These are phyloP conservation scores for Sphaceloma murrayae DNA, from an alignment of 2,329 filamentous ascomycete species.

Conservation along the genomic window DNA sequence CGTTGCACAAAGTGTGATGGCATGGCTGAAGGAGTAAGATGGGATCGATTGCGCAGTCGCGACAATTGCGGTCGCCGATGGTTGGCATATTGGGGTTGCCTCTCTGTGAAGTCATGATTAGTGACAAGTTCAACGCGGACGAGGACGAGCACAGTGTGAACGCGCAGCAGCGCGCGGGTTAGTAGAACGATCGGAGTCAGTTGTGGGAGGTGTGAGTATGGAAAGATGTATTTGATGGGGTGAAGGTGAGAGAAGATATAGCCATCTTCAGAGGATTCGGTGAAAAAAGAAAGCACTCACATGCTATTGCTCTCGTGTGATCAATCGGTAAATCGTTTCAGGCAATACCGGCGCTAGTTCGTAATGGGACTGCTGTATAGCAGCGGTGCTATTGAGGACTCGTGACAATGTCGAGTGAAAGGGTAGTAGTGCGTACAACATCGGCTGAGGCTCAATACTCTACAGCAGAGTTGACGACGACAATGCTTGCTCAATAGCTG, in stretches of 20 bases:
- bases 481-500: background rate
- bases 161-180: too few species aligned
- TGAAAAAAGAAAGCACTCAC: too few species aligned
- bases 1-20: constrained; percentile 17
- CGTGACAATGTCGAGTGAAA: background rate
- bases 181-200: too few species aligned
- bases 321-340: too few species aligned
- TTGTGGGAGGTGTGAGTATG: too few species aligned
- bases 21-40: constrained; percentile 15
- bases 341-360: too few species aligned
- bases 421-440: background rate
- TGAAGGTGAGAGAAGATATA: too few species aligned
- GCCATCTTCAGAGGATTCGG: too few species aligned
- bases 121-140: background rate
- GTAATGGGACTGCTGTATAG: too few species aligned
- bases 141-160: background rate
- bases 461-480: too few species aligned
- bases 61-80: constrained; percentile 13
- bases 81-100: background rate
- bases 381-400: background rate
- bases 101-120: background rate
- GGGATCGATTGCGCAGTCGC: background rate
- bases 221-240: too few species aligned
- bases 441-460: background rate
- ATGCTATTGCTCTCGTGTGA: too few species aligned